Evolutionary conservation across 2,329 filamentous ascomycete species (phyloP), one percentile per base, ranked within the genome.

Genomic region (Cladophialophora immunda): DNA sequence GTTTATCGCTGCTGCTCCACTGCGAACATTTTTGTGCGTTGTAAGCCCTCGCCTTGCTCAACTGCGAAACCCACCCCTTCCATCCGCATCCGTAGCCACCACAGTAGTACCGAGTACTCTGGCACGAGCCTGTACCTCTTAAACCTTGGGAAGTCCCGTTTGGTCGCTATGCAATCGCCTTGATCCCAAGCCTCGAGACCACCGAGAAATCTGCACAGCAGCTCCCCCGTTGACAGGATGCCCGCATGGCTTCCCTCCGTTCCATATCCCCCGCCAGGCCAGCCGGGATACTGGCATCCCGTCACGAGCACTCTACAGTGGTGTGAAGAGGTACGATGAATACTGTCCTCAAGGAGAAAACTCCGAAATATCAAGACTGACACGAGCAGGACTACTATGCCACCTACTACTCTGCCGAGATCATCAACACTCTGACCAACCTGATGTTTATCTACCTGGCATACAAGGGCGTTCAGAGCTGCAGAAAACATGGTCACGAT

Each of bases 391-490:
- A 92, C 70, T 91, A 91, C 79, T 90, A 90, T 81, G 87, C 90
- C 41, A 93, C 90, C 3, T 83, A 86, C 52, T 94, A 93, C 75
- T 86, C 88, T 54, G 92, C 92, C 38, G 92, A 94, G 76, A 88
- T 94, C 54, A 86, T 93, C 75, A 94, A 92, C 79, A 92, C 92
- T 3, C 74, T 94, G 34, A 97, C 93, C 36, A 97, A 97, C 77
- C 77, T 91, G 2, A 81, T 95, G 27, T 97, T 97, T 78, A 83
- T 97, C 73, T 91, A 85, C 77, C 85, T 97, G 22, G 92, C 92
- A 7, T 80, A 87, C 71, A 90, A 90, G 75, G 94, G 94, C 27
- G 87, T 95, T 68, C 81, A 83, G 62, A 93, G 89, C 77, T 96
- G 92, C 77, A 75, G 90, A 45, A 85, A 84, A 70, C 84, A 96